A percentile compares a stretch with the other conserved stretches of the same genome.
These are phyloP conservation scores for Neurospora crassa DNA, from an alignment of 2,329 filamentous ascomycete genomes.

Conservation along the genomic window DNA sequence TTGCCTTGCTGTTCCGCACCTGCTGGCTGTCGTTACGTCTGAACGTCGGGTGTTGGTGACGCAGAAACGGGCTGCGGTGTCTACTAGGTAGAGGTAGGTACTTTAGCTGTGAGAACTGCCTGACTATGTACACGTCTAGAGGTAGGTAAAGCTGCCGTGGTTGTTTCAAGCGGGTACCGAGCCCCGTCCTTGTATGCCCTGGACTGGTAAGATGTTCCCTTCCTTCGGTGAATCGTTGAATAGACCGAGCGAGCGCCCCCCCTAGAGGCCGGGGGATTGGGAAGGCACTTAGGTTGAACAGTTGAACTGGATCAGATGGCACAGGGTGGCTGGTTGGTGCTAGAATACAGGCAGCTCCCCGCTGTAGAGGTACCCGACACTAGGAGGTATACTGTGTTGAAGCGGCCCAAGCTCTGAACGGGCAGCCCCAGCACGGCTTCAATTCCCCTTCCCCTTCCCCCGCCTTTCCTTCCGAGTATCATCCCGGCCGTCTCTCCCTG, in stretches of 20 bases:
- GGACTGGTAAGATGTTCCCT: background rate
- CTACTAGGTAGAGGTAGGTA: background rate
- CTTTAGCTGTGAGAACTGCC: background rate
- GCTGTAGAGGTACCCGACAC: background rate
- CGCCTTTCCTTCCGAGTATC: background rate
- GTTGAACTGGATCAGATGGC: background rate
- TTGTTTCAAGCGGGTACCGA: background rate
- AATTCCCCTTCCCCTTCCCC: background rate
- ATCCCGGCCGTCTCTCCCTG: background rate
- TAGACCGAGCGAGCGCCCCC: background rate
- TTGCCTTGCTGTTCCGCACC: background rate
- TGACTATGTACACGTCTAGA: no score
- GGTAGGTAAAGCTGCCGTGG: background rate
- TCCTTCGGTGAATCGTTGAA: background rate
- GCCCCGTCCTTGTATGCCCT: background rate
- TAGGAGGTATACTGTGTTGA: background rate
- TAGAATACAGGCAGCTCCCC: background rate
- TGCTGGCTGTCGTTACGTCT: background rate
- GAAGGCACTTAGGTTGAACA: no score
- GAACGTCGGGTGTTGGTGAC: background rate
- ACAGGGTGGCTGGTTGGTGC: background rate
- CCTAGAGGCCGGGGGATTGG: no score
- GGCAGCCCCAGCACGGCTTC: background rate
- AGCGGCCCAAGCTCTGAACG: background rate
- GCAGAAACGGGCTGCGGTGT: background rate